These are phyloP conservation scores for Evernia prunastri DNA, from an alignment of 495 filamentous ascomycete species.

Conservation along the genomic window DNA sequence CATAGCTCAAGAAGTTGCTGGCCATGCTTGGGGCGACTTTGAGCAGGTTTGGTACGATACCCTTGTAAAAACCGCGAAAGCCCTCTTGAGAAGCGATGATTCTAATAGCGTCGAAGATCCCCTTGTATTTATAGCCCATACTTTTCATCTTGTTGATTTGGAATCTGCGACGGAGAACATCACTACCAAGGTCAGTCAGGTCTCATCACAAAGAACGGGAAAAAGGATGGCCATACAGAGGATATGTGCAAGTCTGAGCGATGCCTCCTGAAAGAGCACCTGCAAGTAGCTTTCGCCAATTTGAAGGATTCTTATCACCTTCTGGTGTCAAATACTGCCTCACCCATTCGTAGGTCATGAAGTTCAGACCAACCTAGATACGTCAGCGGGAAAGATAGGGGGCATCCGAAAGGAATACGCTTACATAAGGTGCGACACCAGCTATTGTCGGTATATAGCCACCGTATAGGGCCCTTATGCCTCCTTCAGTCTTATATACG, in stretches of 20 bases:
- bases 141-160: constrained; percentile 99
- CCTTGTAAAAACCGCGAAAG: constrained; percentile 75
- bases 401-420: constrained; percentile 26
- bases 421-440: constrained; percentile 90
- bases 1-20: constrained; percentile 95
- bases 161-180: constrained; percentile 91
- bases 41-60: constrained; percentile 85
- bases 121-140: constrained; percentile 94
- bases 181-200: constrained; percentile 48
- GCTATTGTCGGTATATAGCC: constrained; percentile 91
- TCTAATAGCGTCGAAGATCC: constrained; percentile 73
- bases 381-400: constrained; percentile 23
- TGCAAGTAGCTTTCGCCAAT: constrained; percentile 74
- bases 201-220: neutral
- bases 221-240: constrained; percentile 65
- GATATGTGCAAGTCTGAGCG: constrained; percentile 96
- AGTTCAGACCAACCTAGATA: constrained; percentile 82
- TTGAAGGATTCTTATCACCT: constrained; percentile 75
- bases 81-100: constrained; percentile 79
- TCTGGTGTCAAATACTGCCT: constrained; percentile 80
- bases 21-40: constrained; percentile 99
- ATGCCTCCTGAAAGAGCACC: constrained; percentile 92
- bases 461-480: constrained; percentile 74
- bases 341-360: constrained; percentile 92
- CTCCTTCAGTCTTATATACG: constrained; percentile 92